A percentile compares a stretch with the other conserved stretches of the same genome.
Evolutionary conservation across 139 green algal genomes (phyloP).

Genomic region (Chlamydomonas applanata): DNA sequence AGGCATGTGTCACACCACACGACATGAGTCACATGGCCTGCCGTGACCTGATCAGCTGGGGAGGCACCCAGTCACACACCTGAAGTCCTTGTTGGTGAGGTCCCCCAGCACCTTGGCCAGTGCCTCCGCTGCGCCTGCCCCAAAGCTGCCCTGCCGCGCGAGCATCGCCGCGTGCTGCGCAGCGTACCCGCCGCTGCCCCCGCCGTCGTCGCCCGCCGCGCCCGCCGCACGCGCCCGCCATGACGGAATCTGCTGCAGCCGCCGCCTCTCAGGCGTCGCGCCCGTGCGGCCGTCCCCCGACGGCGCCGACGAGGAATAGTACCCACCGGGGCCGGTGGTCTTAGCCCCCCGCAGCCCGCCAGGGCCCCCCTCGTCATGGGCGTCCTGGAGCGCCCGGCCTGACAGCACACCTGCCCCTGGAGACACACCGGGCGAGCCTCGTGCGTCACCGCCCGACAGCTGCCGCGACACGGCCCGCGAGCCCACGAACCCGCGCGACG

Average conservation of each 20-base stretch:
- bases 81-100: conserved; percentile 51
- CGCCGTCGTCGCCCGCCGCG: background rate
- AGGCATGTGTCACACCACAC: no score
- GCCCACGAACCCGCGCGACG: conserved; percentile 7
- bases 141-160: background rate
- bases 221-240: background rate
- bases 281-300: background rate
- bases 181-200: background rate
- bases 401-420: conserved; percentile 1
- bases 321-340: background rate
- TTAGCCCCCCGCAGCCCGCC: background rate
- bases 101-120: conserved; percentile 22
- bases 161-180: background rate
- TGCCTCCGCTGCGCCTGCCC: conserved; percentile 11
- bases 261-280: background rate
- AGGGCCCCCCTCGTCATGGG: background rate
- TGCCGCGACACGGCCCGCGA: background rate
- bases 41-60: no score
- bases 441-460: background rate
- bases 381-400: background rate
- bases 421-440: background rate
- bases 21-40: no score
- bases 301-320: background rate
- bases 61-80: no score
- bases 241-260: background rate